Evolutionary conservation across 2,329 filamentous ascomycete species (phyloP).

Genomic region (Beauveria medogensis): DNA sequence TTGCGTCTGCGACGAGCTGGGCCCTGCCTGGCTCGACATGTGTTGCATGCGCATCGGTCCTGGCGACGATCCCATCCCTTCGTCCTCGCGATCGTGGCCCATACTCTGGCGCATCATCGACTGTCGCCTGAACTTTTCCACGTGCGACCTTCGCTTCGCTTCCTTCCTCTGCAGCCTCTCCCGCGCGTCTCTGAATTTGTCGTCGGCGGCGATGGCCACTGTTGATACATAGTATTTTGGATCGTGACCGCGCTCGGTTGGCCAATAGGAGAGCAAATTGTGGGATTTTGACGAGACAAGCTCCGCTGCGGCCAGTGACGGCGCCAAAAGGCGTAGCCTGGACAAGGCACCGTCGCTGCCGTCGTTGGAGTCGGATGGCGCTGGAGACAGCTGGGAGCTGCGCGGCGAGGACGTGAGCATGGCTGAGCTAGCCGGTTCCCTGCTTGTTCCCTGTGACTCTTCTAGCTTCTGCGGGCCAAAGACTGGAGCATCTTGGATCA

Average conservation of each 20-base stretch:
- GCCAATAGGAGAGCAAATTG: constrained; percentile 31
- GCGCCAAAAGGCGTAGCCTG: constrained; percentile 27
- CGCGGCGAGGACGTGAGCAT: constrained; percentile 7
- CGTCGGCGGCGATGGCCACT: constrained; percentile 27
- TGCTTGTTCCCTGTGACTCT: not conserved
- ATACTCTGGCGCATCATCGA: constrained; percentile 19
- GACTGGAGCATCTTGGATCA: constrained; percentile 26
- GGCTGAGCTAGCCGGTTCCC: constrained; percentile 10
- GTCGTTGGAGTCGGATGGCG: not conserved
- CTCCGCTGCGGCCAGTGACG: constrained; percentile 20
- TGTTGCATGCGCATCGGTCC: constrained; percentile 18
- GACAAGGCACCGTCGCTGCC: constrained; percentile 22
- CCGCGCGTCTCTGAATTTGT: constrained; percentile 26
- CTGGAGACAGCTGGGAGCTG: not conserved
- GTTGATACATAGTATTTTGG: constrained; percentile 31
- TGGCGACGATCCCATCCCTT: constrained; percentile 9
- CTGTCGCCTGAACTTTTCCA: constrained; percentile 27
- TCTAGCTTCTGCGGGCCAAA: constrained; percentile 17
- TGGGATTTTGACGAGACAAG: constrained; percentile 21
- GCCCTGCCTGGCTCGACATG: constrained; percentile 29
- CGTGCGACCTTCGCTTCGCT: constrained; percentile 24
- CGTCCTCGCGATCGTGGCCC: constrained; percentile 2
- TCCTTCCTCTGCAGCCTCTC: constrained; percentile 26
- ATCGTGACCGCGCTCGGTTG: constrained; percentile 27
- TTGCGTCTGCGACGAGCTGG: constrained; percentile 28